Percentiles rank a stretch among this genome's conserved stretches.
Evolutionary conservation across 1,139 yeast genomes (phyloP).

Genomic region (Meyerozyma guilliermondii): DNA sequence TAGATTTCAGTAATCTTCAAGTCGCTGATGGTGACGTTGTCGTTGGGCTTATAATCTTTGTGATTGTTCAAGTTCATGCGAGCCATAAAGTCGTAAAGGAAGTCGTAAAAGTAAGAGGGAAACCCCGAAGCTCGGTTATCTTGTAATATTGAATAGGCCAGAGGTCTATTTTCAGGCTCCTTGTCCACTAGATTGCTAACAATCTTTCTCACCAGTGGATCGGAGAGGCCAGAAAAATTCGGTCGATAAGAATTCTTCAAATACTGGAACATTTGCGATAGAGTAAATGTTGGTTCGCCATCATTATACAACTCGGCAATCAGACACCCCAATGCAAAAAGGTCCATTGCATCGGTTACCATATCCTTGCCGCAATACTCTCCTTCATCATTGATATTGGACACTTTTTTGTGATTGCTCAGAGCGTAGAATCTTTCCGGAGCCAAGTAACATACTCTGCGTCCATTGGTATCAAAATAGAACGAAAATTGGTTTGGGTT

Average conservation of each 20-base stretch:
- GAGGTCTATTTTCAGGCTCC: constrained; percentile 55
- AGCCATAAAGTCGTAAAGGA: constrained; percentile 63
- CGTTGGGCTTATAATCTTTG: constrained; percentile 15
- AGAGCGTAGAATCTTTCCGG: constrained; percentile 74
- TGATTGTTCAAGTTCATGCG: constrained; percentile 13
- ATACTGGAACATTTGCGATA: constrained; percentile 83
- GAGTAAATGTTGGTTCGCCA: constrained; percentile 80
- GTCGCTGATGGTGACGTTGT: constrained; percentile 44
- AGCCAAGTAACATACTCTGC: constrained; percentile 86
- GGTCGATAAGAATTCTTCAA: constrained; percentile 66
- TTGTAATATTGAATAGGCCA: constrained; percentile 50
- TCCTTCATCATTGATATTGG: constrained; percentile 25
- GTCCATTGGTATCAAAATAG: constrained; percentile 83
- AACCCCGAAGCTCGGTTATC: constrained; percentile 50
- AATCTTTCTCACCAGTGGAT: constrained; percentile 45
- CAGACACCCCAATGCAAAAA: constrained; percentile 88
- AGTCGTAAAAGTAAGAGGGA: constrained; percentile 68
- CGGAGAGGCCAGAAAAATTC: constrained; percentile 49
- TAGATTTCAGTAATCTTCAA: constrained; percentile 54
- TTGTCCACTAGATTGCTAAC: constrained; percentile 58
- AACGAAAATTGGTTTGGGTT: constrained; percentile 94
- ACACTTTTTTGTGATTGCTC: constrained; percentile 12
- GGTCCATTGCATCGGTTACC: constrained; percentile 72
- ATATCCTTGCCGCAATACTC: constrained; percentile 19
- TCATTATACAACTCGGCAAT: constrained; percentile 86